A percentile compares a stretch with the other conserved stretches of the same genome.
Evolutionary conservation across 139 green algal species (phyloP).

Genomic region (Chlorella sp.): DNA sequence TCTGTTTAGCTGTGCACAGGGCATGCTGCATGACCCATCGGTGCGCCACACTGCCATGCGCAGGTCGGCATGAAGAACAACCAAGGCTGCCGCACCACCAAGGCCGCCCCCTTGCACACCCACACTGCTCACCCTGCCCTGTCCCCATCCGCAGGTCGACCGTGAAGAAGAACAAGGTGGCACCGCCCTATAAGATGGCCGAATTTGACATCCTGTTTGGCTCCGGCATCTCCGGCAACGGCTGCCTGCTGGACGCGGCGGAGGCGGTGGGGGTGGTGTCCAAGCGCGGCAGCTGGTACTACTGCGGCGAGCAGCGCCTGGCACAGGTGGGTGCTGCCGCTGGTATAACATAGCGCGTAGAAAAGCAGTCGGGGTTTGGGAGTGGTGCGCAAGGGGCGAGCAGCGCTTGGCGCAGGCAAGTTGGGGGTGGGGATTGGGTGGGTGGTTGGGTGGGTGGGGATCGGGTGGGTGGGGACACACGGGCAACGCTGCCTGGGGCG

Average conservation of each 20-base stretch:
- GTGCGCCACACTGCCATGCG: no score
- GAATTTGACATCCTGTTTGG: constrained; percentile 94
- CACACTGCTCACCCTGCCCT: background rate
- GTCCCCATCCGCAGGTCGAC: constrained; percentile 47
- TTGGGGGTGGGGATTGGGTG: no score
- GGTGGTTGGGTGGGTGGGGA: no score
- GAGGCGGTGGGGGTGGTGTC: constrained; percentile 74
- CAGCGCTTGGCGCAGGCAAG: constrained; percentile 39
- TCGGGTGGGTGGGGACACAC: no score
- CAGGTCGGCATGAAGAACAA: no score
- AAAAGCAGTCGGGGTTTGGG: background rate
- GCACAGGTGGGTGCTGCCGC: constrained; percentile 27
- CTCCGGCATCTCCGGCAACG: constrained; percentile 75
- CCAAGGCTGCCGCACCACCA: no score
- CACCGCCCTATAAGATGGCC: constrained; percentile 73
- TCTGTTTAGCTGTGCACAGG: no score
- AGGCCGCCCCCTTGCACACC: no score
- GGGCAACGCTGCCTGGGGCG: no score
- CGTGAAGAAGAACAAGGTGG: constrained; percentile 96
- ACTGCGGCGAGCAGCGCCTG: constrained; percentile 59
- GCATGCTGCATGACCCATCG: no score
- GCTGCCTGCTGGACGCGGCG: constrained; percentile 82
- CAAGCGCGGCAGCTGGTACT: constrained; percentile 74
- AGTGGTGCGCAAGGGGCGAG: constrained; percentile 28
- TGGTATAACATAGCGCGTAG: background rate